A percentile compares a stretch with the other conserved stretches of the same genome.
These are phyloP conservation scores for Xylaria polymorpha DNA, from an alignment of 2,329 filamentous ascomycete species.

Conservation along the genomic window DNA sequence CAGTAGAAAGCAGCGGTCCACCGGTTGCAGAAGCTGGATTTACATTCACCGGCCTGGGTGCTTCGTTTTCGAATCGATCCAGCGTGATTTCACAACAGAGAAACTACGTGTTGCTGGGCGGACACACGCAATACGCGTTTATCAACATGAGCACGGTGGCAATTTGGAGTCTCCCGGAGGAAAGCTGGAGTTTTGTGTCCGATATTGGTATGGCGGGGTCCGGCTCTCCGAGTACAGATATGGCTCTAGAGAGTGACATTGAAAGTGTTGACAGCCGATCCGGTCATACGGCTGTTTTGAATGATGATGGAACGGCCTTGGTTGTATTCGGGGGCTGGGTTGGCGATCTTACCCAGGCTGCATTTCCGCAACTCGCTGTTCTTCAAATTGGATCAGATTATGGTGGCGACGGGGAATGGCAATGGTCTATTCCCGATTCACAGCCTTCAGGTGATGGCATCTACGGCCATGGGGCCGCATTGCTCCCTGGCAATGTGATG, in stretches of 20 bases:
- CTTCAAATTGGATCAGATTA: constrained; percentile 81
- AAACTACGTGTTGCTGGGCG: constrained; percentile 84
- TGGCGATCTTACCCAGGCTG: constrained; percentile 79
- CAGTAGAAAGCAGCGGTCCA: constrained; percentile 63
- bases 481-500: constrained; percentile 75
- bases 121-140: constrained; percentile 84
- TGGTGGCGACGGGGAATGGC: constrained; percentile 76
- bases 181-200: constrained; percentile 84
- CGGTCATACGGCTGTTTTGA: constrained; percentile 87
- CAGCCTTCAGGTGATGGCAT: constrained; percentile 61
- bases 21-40: constrained; percentile 89
- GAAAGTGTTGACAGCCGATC: constrained; percentile 79
- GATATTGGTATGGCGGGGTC: constrained; percentile 61
- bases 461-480: constrained; percentile 72
- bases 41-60: constrained; percentile 77
- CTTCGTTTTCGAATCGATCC: constrained; percentile 75
- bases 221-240: constrained; percentile 61
- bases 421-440: constrained; percentile 72
- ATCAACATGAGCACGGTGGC: constrained; percentile 95
- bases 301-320: constrained; percentile 80
- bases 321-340: constrained; percentile 93
- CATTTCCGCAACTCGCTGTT: constrained; percentile 82
- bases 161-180: constrained; percentile 85
- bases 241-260: constrained; percentile 60
- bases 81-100: constrained; percentile 76